These are phyloP conservation scores for Ogataea hybrid DNA, from an alignment of 1,139 yeast species.

Conservation along the genomic window DNA sequence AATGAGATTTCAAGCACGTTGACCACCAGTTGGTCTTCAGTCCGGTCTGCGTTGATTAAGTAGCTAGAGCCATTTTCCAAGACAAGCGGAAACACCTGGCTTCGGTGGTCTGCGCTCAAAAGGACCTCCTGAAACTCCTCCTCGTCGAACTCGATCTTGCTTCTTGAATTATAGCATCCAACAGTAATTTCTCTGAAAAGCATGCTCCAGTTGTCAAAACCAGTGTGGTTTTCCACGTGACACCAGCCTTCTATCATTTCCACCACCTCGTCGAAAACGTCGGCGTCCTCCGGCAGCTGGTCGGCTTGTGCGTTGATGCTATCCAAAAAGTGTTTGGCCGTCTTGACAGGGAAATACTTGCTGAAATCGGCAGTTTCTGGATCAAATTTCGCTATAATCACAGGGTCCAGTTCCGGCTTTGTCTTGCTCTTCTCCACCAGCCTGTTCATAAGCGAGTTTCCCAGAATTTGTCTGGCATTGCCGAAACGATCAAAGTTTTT, in stretches of 20 bases:
- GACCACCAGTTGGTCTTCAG: constrained; percentile 17
- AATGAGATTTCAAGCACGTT: constrained; percentile 28
- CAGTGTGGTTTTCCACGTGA: constrained; percentile 13
- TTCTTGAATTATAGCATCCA: constrained; percentile 25
- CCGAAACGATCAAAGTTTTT: constrained; percentile 24
- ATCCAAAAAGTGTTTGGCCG: constrained; percentile 23
- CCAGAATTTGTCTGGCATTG: constrained; percentile 19
- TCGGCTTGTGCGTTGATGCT: constrained; percentile 18
- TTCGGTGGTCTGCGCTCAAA: constrained; percentile 22
- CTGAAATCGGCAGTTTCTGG: not conserved
- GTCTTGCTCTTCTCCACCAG: constrained; percentile 18
- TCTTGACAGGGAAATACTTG: constrained; percentile 14
- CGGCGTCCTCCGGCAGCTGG: constrained; percentile 23
- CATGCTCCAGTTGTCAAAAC: constrained; percentile 20
- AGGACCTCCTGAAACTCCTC: constrained; percentile 24
- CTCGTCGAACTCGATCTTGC: constrained; percentile 30
- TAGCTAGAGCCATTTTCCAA: constrained; percentile 29
- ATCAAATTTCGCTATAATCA: not conserved
- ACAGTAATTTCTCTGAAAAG: constrained; percentile 25
- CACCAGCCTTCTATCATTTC: constrained; percentile 28
- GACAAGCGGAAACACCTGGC: constrained; percentile 31
- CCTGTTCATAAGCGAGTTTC: constrained; percentile 19
- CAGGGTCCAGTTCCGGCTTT: not conserved
- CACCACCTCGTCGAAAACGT: constrained; percentile 28
- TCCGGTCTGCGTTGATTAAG: constrained; percentile 26